Base-by-base conservation (phyloP, 768 basidiomycete species). In the Guyanaporus albipodus region DNA sequence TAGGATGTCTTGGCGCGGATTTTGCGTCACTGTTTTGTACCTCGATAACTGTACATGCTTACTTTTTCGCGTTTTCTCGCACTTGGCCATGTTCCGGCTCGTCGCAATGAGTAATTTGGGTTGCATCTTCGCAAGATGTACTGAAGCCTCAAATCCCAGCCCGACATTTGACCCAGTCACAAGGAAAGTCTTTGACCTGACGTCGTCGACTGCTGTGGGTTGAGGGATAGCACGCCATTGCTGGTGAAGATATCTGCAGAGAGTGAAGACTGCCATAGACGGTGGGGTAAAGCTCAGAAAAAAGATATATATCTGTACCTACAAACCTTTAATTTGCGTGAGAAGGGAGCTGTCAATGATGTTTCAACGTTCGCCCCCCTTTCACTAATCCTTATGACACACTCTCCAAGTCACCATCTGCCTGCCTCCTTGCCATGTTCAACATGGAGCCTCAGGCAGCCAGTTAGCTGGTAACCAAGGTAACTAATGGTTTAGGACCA, bases 161-260 rank as follows among this genome's bases (percentile, higher is more conserved):
- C 60, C 81, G 19, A 67, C 66, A 52, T 82, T 82, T 3, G 78
- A 75, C 7, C 73, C 74, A 22, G 70, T 67, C 19, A 82, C 70
- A 18, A 80, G 42, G n/a, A 80, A 66, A 6, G 73, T 75, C 54
- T 75, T 76, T 7, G 72, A 73, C 9, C 58, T 55, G 18, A 80
- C 61, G 48, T 75, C 70, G 0, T 55, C 64, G 3, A 48, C 31
- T 24, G 34, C 23, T 33, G 17, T 36, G 14, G 48, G 34, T n/a
- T 15, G 42, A 19, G 61, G 66, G 19, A 61, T 42, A 12, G 46
- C 19, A n/a, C 34, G 33, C 51, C 58, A 38, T 52, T 68, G 66
- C 10, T 60, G 58, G 12, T 53, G 50, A 17, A 63, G 18, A 23
- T 55, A 67, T 21, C 39, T 49, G 39, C 27, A 8, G 8, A 56